Base-by-base conservation (phyloP, 1,284 basidiomycete genomes). In the Tilletia caries region DNA sequence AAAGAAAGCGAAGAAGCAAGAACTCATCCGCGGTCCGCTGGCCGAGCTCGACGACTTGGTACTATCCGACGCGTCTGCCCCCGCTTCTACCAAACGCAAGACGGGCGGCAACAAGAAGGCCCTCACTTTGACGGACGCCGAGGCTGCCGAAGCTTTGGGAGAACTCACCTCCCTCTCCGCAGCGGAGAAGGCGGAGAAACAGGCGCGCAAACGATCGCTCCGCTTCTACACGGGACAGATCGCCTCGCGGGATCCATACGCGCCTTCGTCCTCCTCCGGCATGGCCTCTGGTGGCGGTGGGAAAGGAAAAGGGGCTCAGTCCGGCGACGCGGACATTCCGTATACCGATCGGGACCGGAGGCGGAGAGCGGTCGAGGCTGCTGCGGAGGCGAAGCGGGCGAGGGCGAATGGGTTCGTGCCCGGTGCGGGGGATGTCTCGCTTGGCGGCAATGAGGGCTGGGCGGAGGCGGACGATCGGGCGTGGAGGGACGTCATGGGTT, bases 271-370 rank as follows among this genome's bases (percentile, higher is more conserved):
- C 29, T 62, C 58, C 15, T 74, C 73, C 68, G 73, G 71, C 64
- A 73, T 70, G 62, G 74, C 65, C 29, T 66, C 71, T 44, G 70
- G 68, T 37, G 73, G 74, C 52, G 74, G 71, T 6, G 76, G 76
- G 64, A 70, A 73, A 58, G 71, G 76, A 27, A 10, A 29, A 18
- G 65, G 44, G 48, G 68, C 71, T 29, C 73, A 81, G 23, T 78
- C 75, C 25, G 81, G 81, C 64, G 81, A 83, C 68, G 71, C 73
- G 18, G 81, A 83, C 64, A 82, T 83, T 25, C 81, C 81, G 2
- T 83, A 82, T 71, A 77, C 81, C 23, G 81, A 83, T 46, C 68
- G 76, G 18, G 75, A 77, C 29, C 73, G 79, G 54, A 80, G 77
- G 65, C 70, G 81, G 60, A 72, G 72, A 23, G 79, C 75, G 6